phyloP scores from a whole-genome alignment of 306 rosid species.

The Ormosia emarginata region DNA sequence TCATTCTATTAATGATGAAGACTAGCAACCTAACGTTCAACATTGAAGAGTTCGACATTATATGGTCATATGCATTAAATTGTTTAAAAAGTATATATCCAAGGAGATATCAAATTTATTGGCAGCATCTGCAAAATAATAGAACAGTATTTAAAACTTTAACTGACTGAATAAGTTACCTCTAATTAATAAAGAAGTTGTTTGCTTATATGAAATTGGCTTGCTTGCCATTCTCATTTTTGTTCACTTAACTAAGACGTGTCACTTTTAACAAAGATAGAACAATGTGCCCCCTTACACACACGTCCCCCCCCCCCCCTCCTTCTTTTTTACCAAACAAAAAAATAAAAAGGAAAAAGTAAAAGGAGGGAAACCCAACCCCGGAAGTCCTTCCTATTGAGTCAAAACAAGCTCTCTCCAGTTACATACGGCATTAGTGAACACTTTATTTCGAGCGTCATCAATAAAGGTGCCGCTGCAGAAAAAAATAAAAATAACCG shows the following conservation, averaged over 20 bases:
- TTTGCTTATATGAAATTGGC: neutral
- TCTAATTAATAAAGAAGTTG: neutral
- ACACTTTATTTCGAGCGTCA: slow-evolving; percentile 5
- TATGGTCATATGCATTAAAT: neutral
- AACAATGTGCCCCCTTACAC: neutral
- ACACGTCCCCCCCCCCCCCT: neutral
- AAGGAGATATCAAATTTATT: neutral
- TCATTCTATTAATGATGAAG: neutral
- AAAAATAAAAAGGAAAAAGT: neutral
- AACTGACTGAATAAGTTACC: neutral
- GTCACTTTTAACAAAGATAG: slow-evolving; percentile 8
- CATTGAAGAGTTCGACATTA: neutral
- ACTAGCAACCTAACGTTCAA: neutral
- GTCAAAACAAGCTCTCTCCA: slow-evolving; percentile 6
- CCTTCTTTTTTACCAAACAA: neutral
- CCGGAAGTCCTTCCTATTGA: neutral
- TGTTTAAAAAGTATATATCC: neutral
- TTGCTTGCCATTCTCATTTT: neutral
- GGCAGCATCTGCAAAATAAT: neutral
- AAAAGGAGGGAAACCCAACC: neutral
- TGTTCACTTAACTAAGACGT: neutral
- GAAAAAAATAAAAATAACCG: slow-evolving; percentile 30
- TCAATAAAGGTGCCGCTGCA: slow-evolving; percentile 27
- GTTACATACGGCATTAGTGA: neutral
- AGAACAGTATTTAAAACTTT: neutral